phyloP scores from a whole-genome alignment of 768 basidiomycete species.

The Aureoboletus auriporus region DNA sequence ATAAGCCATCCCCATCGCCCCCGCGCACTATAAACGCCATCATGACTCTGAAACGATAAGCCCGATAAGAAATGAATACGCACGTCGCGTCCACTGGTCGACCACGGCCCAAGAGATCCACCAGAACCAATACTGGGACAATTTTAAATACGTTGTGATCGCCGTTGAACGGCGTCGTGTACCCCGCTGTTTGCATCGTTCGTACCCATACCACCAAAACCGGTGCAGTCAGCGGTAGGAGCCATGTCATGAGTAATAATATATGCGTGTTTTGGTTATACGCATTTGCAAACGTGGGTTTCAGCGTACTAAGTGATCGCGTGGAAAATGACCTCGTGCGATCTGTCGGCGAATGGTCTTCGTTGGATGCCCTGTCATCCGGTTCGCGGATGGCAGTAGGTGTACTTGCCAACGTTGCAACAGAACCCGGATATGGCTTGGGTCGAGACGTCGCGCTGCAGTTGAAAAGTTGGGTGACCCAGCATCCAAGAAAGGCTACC shows the following conservation, averaged over 20 bases:
- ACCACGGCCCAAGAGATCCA: conserved; percentile 56
- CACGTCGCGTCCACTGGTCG: conserved; percentile 40
- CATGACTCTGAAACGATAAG: not conserved
- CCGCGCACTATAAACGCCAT: conserved; percentile 4
- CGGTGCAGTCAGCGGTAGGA: conserved; percentile 73
- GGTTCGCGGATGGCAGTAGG: conserved; percentile 17
- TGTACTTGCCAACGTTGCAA: conserved; percentile 23
- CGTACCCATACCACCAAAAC: conserved; percentile 88
- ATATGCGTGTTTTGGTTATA: conserved; percentile 56
- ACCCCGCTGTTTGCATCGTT: conserved; percentile 75
- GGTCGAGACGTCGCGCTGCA: conserved; percentile 39
- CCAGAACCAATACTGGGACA: conserved; percentile 59
- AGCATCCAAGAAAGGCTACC: conserved; percentile 82
- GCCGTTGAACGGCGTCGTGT: conserved; percentile 74
- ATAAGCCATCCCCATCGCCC: conserved; percentile 46
- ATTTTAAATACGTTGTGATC: conserved; percentile 72
- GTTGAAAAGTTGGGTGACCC: conserved; percentile 72
- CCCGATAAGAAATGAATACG: conserved; percentile 18
- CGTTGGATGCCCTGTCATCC: not conserved
- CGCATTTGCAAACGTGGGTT: conserved; percentile 22
- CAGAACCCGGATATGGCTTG: conserved; percentile 18
- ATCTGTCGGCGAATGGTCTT: conserved; percentile 10
- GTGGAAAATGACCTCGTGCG: not conserved
- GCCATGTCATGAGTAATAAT: conserved; percentile 73
- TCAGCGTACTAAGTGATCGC: not conserved